Base-by-base conservation (phyloP, 495 filamentous ascomycete species). In the Hypoxylon subgilvum region DNA sequence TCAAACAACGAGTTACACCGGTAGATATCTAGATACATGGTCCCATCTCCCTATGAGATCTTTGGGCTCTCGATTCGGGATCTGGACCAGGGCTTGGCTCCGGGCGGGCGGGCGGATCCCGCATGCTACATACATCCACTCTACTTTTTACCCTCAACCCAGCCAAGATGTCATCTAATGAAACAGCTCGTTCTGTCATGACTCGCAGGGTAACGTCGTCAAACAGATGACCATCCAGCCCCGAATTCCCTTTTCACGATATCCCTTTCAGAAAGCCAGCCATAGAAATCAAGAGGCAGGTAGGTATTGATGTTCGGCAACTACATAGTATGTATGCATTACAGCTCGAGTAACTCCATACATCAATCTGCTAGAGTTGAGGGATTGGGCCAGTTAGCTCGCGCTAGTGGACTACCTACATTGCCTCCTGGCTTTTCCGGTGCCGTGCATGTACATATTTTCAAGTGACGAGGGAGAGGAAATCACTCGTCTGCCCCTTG, bases 61-160 rank as follows among this genome's bases (percentile, higher is more conserved):
- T 40, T 39, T 22, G 27, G 27, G 38, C 28, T 31, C 43, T 22
- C 38, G 39, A 32, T 51, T 51, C n/a, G 39, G 42, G 38, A 50
- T 57, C 30, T 42, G 42, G n/a, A 57, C 16, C 32, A 51, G 35
- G 47, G 34, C 47, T 51, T 51, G 35, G 35, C 34, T 31, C 32
- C 32, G 23, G 4, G 25, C 47, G n/a, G 6, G 35, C 32, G 28
- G 19, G 28, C 35, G 14, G 42, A 53, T 60, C 57, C 43, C 49
- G 44, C 42, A 35, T 48, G n/a, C n/a, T n/a, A 42, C 46, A 22
- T 32, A 10, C 42, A 36, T 16, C 23, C 34, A 8, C 40, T 22
- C 22, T 42, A 25, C 12, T n/a, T n/a, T n/a, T n/a, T n/a, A n/a
- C n/a, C n/a, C n/a, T n/a, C n/a, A n/a, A 22, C 14, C 25, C 6